Percentiles rank a stretch among this genome's conserved stretches.
Evolutionary conservation across 176 grass and related monocot genomes (phyloP).

Genomic region (Pontederia paniculata): DNA sequence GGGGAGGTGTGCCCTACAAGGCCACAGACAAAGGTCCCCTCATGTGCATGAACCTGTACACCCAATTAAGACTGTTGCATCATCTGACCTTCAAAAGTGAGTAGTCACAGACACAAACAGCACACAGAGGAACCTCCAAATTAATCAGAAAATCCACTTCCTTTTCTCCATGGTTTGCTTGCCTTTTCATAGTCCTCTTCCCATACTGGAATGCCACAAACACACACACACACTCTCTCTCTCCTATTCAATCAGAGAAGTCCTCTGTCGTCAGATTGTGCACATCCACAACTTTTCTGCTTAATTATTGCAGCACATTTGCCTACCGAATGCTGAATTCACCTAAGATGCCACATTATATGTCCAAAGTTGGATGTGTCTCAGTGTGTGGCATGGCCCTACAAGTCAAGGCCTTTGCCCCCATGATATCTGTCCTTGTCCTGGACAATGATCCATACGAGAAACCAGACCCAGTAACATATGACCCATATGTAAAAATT

Average conservation of each 20-base stretch:
- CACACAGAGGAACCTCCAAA: no score
- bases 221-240: not conserved
- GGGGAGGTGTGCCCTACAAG: no score
- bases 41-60: no score
- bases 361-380: not conserved
- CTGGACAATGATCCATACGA: not conserved
- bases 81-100: no score
- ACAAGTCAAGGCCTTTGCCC: not conserved
- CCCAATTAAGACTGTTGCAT: no score
- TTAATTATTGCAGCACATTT: slow-evolving; percentile 2
- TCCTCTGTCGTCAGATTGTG: not conserved
- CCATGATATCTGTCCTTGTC: slow-evolving; percentile 2
- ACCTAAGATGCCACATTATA: not conserved
- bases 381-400: not conserved
- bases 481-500: not conserved
- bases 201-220: not conserved
- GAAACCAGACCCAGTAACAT: not conserved
- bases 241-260: not conserved
- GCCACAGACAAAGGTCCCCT: no score
- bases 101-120: no score
- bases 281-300: slow-evolving; percentile 2
- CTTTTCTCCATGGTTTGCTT: no score
- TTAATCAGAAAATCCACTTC: no score
- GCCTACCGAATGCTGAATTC: not conserved
- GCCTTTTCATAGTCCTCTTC: not conserved